Conservation (phyloP, 495 filamentous ascomycete genomes). For the Haplographium delicatum region DNA sequence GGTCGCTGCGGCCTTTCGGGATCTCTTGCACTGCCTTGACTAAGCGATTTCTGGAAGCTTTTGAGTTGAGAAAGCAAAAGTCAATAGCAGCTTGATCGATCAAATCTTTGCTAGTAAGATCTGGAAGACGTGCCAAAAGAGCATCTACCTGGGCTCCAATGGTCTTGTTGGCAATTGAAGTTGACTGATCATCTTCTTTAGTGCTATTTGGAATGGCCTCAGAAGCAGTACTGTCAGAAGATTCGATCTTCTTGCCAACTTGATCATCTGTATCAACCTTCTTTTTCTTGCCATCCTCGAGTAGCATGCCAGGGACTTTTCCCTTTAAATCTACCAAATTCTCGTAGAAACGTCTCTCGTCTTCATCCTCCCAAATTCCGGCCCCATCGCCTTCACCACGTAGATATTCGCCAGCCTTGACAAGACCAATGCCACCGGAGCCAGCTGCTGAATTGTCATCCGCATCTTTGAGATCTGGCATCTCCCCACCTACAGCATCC, state of each 20-base stretch:
- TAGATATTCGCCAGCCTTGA: constrained; percentile 90
- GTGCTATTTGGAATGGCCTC: constrained; percentile 24
- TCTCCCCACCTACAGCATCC: constrained; percentile 83
- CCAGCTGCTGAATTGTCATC: constrained; percentile 55
- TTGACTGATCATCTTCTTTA: constrained; percentile 76
- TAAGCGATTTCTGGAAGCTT: constrained; percentile 90
- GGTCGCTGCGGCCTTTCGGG: constrained; percentile 85
- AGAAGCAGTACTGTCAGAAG: constrained; percentile 33
- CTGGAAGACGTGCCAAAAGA: constrained; percentile 78
- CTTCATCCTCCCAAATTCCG: constrained; percentile 99
- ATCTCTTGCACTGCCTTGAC: constrained; percentile 92
- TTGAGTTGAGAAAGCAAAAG: constrained; percentile 98
- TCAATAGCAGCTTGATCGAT: constrained; percentile 90
- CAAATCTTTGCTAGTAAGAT: constrained; percentile 83
- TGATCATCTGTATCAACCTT: constrained; percentile 67
- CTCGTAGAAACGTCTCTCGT: constrained; percentile 96
- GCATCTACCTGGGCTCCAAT: constrained; percentile 96
- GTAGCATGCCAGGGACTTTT: constrained; percentile 85
- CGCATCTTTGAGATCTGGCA: constrained; percentile 86
- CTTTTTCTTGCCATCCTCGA: constrained; percentile 96
- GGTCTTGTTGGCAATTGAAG: constrained; percentile 93
- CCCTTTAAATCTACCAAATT: constrained; percentile 93
- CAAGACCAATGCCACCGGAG: constrained; percentile 80
- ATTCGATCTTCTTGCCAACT: constrained; percentile 51
- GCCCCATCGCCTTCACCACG: constrained; percentile 84